Evolutionary conservation across 108 stramenopile species (phyloP).

Genomic region (Cyclostephanos tholiformis): DNA sequence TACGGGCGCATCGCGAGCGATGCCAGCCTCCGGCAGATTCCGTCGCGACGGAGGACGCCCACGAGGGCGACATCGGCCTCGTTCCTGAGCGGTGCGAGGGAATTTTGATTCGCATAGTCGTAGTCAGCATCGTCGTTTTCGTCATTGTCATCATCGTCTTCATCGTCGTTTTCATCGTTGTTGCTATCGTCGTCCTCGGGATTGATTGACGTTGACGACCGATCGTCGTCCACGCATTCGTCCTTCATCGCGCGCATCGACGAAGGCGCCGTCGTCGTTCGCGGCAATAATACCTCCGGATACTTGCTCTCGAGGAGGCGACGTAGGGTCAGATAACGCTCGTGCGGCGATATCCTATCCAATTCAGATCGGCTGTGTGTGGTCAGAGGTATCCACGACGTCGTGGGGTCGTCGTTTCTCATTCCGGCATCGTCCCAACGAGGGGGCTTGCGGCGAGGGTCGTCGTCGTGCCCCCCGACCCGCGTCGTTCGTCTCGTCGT

Average conservation of each 20-base stretch:
- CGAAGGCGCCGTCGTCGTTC: background rate
- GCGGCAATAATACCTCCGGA: slow-evolving; percentile 28
- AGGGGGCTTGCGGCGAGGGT: background rate
- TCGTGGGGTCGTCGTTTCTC: background rate
- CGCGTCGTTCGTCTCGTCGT: too few species aligned
- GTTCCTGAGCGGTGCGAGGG: slow-evolving; percentile 3
- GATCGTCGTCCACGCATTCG: background rate
- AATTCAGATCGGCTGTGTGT: slow-evolving; percentile 46
- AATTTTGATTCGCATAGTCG: background rate
- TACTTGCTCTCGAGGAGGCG: slow-evolving; percentile 27
- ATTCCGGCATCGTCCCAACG: background rate
- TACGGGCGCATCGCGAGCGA: slow-evolving; percentile 54
- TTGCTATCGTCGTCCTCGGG: too few species aligned
- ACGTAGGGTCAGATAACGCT: slow-evolving; percentile 37
- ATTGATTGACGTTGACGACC: background rate
- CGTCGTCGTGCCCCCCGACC: background rate
- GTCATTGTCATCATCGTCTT: background rate
- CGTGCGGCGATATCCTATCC: slow-evolving; percentile 32
- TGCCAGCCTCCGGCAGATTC: slow-evolving; percentile 37
- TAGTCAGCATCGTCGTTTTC: background rate
- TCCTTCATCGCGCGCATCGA: too few species aligned
- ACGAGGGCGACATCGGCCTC: slow-evolving; percentile 37
- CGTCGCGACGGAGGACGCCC: slow-evolving; percentile 36
- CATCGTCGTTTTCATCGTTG: background rate
- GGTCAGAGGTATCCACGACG: slow-evolving; percentile 47